Evolutionary conservation across 352 stramenopile genomes (phyloP), one percentile per base, ranked within the genome.

Genomic region (Pseudoperonospora humuli): DNA sequence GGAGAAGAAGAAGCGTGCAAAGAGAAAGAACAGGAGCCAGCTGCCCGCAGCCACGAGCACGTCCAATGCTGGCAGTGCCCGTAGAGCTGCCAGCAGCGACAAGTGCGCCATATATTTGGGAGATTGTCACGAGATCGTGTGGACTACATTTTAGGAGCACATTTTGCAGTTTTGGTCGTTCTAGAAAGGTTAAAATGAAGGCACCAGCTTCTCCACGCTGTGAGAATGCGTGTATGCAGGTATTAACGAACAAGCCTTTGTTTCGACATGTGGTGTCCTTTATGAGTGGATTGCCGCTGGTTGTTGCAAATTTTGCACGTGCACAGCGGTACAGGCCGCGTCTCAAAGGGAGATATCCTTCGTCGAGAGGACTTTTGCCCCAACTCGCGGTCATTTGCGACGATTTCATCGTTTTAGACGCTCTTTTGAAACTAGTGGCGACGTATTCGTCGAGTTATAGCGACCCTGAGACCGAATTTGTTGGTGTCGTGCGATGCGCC

Each of bases 1-100:
- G 15, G 76, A 70, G 64, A 92, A 89, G 64, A 92, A 92, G 41
- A 74, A 65, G 21, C 76, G 75, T 29, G 79, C 72, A 39, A 87
- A 86, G 5, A 72, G 17, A 61, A 89, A 86, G 40, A 76, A 65
- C 5, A 61, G 32, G 23, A 73, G 39, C 70, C 70, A 86, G 39
- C 70, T 82, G 27, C 41, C 45, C 7, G 61, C 19, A 9, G 62
- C 45, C n/a, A 72, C 9, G 21, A 29, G 33, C 29, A 46, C 42
- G 39, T 83, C 74, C 20, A 31, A 32, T 35, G 33, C 10, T 4
- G 67, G 64, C 36, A 84, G 47, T 50, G 26, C 33, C 33, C 31
- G 17, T 9, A 66, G 26, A 35, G 58, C 45, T 33, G 43, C 42
- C 13, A 55, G 5, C 11, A 38, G 29, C 9, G 45, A 23, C 29